A percentile compares a stretch with the other conserved stretches of the same genome.
Conservation (phyloP, 352 stramenopile species). For the Pythium phragmitis region DNA sequence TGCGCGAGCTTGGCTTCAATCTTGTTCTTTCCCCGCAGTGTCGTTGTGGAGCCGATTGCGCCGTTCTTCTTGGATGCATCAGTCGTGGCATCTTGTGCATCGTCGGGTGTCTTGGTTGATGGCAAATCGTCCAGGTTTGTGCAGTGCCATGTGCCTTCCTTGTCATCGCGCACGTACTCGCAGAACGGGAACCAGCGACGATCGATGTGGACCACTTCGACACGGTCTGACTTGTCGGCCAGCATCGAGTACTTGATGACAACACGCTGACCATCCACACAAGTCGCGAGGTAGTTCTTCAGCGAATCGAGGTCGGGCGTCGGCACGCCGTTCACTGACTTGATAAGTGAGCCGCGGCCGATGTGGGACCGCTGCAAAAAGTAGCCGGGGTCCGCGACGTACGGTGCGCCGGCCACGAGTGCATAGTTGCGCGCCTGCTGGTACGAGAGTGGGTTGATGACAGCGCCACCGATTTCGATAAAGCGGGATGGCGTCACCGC, state of each 20-base stretch:
- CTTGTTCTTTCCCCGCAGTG: conserved; percentile 76
- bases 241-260: conserved; percentile 85
- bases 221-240: conserved; percentile 72
- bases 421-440: conserved; percentile 89
- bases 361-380: conserved; percentile 89
- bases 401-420: conserved; percentile 60
- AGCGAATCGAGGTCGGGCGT: conserved; percentile 86
- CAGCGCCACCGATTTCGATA: conserved; percentile 83
- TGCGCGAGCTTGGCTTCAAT: conserved; percentile 79
- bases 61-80: conserved; percentile 21
- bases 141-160: conserved; percentile 77
- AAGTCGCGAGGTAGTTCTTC: conserved; percentile 75
- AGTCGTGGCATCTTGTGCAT: conserved; percentile 5
- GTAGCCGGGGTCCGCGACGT: conserved; percentile 87
- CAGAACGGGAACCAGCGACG: conserved; percentile 90
- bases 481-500: conserved; percentile 81
- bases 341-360: conserved; percentile 79
- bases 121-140: conserved; percentile 44
- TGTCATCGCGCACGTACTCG: conserved; percentile 80
- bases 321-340: conserved; percentile 81
- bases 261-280: conserved; percentile 74
- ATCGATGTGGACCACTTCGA: conserved; percentile 88
- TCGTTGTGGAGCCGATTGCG: conserved; percentile 73
- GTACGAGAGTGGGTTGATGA: conserved; percentile 90
- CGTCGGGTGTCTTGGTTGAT: conserved; percentile 5